Conservation (phyloP, 75 land plant species). For the Ceratopteris richardii region DNA sequence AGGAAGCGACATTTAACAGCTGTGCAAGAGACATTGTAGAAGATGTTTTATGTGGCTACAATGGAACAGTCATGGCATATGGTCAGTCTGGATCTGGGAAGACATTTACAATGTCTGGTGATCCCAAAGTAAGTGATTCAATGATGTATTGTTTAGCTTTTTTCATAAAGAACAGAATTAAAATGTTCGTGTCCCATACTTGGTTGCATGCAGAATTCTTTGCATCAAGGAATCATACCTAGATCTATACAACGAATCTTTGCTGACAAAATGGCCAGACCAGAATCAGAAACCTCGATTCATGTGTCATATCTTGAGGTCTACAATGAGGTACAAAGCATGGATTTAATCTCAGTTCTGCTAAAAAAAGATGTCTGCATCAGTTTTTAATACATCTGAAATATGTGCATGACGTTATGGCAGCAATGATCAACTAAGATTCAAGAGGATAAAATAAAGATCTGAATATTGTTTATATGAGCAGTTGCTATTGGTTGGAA, state of each 20-base stretch:
- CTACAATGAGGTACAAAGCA: constrained; percentile 22
- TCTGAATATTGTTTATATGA: no score
- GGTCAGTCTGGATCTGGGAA: constrained; percentile 40
- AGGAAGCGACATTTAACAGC: constrained; percentile 17
- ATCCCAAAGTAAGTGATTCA: constrained; percentile 17
- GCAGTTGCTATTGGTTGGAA: no score
- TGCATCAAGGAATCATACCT: constrained; percentile 23
- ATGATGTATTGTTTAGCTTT: neutral
- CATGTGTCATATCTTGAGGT: constrained; percentile 37
- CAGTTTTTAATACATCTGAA: no score
- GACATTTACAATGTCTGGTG: constrained; percentile 34
- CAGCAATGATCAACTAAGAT: no score
- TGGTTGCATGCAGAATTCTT: constrained; percentile 15
- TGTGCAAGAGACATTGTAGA: constrained; percentile 20
- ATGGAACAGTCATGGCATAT: constrained; percentile 31
- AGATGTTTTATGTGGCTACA: constrained; percentile 30
- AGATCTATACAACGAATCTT: constrained; percentile 23
- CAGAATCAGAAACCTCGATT: constrained; percentile 28
- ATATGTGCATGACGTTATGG: no score
- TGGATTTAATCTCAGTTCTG: no score
- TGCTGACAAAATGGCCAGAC: constrained; percentile 23
- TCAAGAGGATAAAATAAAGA: no score
- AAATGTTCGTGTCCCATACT: neutral
- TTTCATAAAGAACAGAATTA: neutral
- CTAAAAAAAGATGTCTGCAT: no score